Percentiles rank a stretch among this genome's conserved stretches.
Conservation (phyloP, 148 eudicot genomes). For the Pouteria glomerata region DNA sequence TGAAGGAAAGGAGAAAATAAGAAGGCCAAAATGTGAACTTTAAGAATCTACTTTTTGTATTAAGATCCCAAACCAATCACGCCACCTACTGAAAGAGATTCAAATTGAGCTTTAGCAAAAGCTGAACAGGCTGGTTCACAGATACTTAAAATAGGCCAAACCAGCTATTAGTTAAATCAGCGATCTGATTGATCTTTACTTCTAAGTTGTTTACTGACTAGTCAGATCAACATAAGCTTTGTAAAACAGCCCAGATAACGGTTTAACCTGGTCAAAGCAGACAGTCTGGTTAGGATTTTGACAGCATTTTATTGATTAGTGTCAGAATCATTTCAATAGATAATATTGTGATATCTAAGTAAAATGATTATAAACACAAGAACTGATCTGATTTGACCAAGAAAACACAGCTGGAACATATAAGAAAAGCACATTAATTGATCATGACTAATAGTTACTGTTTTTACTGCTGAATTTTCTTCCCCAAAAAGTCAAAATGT, state of each 20-base stretch:
- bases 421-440: background rate
- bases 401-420: background rate
- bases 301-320: background rate
- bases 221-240: background rate
- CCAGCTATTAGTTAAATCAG: background rate
- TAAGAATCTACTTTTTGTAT: background rate
- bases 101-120: background rate
- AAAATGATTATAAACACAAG: background rate
- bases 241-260: background rate
- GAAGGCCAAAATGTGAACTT: background rate
- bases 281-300: background rate
- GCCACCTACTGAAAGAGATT: background rate
- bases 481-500: background rate
- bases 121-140: background rate
- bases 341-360: background rate
- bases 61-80: background rate
- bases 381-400: background rate
- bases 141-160: background rate
- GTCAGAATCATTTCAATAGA: background rate
- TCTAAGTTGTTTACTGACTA: background rate
- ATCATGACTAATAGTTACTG: background rate
- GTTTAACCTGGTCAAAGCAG: background rate
- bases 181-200: background rate
- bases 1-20: background rate
- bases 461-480: background rate